Evolutionary conservation across 345 rosid genomes (phyloP).

Genomic region (Populus pruinosa): DNA sequence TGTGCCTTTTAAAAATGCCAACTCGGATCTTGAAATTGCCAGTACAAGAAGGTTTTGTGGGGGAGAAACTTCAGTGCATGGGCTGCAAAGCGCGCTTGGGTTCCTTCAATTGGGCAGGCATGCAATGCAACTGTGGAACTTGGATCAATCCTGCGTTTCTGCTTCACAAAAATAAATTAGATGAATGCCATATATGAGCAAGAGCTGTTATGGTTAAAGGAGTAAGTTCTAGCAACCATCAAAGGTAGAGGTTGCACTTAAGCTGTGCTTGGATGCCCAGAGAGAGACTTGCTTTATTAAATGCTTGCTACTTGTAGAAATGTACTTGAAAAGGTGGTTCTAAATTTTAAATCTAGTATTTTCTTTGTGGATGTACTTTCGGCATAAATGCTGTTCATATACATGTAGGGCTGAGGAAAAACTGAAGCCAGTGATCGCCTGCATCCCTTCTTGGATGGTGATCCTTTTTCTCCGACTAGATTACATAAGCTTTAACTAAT

Average conservation of each 20-base stretch:
- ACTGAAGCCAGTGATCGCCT: too few species aligned
- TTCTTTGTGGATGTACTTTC: too few species aligned
- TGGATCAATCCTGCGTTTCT: slow-evolving; percentile 35
- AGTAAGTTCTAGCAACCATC: not conserved
- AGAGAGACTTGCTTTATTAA: too few species aligned
- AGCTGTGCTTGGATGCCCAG: not conserved
- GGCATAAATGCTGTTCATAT: too few species aligned
- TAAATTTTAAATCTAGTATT: not conserved
- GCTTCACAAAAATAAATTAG: slow-evolving; percentile 42
- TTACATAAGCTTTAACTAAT: too few species aligned
- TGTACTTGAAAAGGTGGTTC: not conserved
- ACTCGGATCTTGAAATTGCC: slow-evolving; percentile 16
- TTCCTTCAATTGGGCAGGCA: slow-evolving; percentile 35
- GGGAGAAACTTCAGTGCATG: slow-evolving; percentile 27
- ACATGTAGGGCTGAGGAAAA: too few species aligned
- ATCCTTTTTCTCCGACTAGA: too few species aligned
- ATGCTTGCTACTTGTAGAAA: too few species aligned
- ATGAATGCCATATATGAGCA: slow-evolving; percentile 47
- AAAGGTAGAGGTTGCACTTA: not conserved
- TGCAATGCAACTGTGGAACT: slow-evolving; percentile 36
- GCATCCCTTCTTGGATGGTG: too few species aligned
- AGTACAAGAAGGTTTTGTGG: slow-evolving; percentile 71
- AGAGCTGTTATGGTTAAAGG: too few species aligned
- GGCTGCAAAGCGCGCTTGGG: slow-evolving; percentile 32
- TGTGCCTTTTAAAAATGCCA: not conserved